Base-by-base conservation (phyloP, 208 protist genomes). In the Acanthamoeba lenticulata region DNA sequence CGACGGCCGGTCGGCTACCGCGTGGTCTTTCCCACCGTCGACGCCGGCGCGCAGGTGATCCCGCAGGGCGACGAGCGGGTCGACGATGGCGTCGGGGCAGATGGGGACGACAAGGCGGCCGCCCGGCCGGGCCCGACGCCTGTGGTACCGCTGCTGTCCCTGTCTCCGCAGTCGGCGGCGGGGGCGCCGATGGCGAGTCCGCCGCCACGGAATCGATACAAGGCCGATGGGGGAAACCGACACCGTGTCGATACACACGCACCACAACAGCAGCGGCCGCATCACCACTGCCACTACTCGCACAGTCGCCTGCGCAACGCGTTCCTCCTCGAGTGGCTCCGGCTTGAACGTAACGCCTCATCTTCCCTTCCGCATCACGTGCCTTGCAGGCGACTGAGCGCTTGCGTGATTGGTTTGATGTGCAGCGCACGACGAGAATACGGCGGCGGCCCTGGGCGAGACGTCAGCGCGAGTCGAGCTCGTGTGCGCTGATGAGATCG, bases 281-380 rank as follows among this genome's bases (percentile, higher is more conserved):
- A 74, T 74, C 65, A 74, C 6, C 62, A 72, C 11, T 29, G 38
- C 15, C 67, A 77, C 17, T 44, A 77, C 19, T 34, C 67, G 29
- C 67, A 77, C 21, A 77, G 17, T 34, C 74, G 74, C 74, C 44
- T 85, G 27, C 74, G 74, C 45, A 85, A 85, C 44, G 36, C 74
- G 38, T 85, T 85, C n/a, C 74, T 85, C 24, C 36, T 85, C 21
- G 74, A 85, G 11, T 85, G 74, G 74, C 74, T 85, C 19, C 38
- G 36, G 38, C 74, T 85, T 29, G 74, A 85, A 7, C 27, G 32
- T 32, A 38, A 24, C 38, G 40, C 34, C 17, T 27, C 17, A 60
- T 60, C 52, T 60, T 60, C 52, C 52, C 52, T 21, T n/a, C n/a
- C n/a, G n/a, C n/a, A n/a, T n/a, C n/a, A n/a, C n/a, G n/a, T n/a